Evolutionary conservation across 2,329 filamentous ascomycete species (phyloP), one percentile per base, ranked within the genome.

Genomic region (Cladophialophora bantiana): DNA sequence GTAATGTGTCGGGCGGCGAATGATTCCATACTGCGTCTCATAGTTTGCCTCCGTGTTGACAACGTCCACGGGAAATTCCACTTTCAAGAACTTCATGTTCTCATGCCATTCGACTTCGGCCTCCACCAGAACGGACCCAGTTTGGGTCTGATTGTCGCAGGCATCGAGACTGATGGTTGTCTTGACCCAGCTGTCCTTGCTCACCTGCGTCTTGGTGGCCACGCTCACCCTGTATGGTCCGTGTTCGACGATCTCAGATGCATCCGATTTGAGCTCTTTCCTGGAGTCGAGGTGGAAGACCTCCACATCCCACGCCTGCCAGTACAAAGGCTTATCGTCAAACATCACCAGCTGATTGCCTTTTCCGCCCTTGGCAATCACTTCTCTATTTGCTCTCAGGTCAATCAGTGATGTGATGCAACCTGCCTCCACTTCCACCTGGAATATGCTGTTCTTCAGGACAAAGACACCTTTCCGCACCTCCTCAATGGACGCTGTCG

Each of bases 231-330:
- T 88, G 78, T 96, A 89, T 0, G 89, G 83, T 67, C 89, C 89
- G 63, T 86, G 81, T 74, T 95, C 92, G 42, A 87, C 82, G 64
- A 98, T 89, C 69, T 83, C 85, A 12, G 92, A 93, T 71, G 88
- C 84, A 69, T 86, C 85, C 18, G 89, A 86, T 5, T 85, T 76
- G 13, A 99, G 84, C 76, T 94, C 91, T 76, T 91, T 87, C 64
- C 93, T 89, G 1, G 93, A 95, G 63, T 96, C 89, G 32, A 98
- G 86, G 74, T 99, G 95, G 81, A 90, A 99, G 34, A 98, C 94
- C 79, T 99, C 95, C 5, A 98, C 94, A 77, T 99, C 94, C 94
- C 94, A 97, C 2, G 93, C 94, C 80, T 97, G 92, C 94, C 93
- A 98, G 82, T 96, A 97, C 31, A 97, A 85, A 26, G 94, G 94